Percentiles rank a stretch among this genome's conserved stretches.
Conservation (phyloP, 257 asterid genomes). For the Nicotiana knightiana region DNA sequence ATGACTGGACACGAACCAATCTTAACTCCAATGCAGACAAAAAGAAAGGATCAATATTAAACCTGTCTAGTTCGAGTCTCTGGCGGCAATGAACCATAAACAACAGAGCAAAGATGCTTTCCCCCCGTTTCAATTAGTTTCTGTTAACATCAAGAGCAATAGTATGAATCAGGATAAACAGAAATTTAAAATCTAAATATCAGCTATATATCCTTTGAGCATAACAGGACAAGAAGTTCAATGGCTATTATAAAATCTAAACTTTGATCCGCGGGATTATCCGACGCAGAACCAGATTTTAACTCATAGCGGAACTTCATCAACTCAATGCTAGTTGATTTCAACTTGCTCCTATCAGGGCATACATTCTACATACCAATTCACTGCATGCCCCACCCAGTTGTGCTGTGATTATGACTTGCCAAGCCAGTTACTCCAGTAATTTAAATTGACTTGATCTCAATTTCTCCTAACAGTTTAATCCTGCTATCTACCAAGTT, state of each 20-base stretch:
- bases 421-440: not conserved
- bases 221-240: not conserved
- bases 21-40: slow-evolving; percentile 17
- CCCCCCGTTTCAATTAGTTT: slow-evolving; percentile 54
- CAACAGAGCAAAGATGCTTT: slow-evolving; percentile 88
- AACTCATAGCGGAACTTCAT: not conserved
- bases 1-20: not conserved
- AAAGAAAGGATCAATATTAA: slow-evolving; percentile 19
- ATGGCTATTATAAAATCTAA: not conserved
- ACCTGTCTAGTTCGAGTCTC: slow-evolving; percentile 97
- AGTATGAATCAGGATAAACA: not conserved
- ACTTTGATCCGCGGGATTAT: not conserved
- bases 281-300: not conserved
- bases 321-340: not conserved
- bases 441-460: not conserved
- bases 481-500: not conserved
- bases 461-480: not conserved
- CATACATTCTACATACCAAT: not conserved
- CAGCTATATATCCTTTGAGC: not conserved
- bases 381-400: slow-evolving; percentile 1
- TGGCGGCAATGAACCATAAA: slow-evolving; percentile 97
- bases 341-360: not conserved
- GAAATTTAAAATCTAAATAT: not conserved
- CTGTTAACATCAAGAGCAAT: slow-evolving; percentile 37
- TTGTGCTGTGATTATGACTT: not conserved